Percentiles rank a stretch among this genome's conserved stretches.
Evolutionary conservation across 306 rosid species (phyloP).

Genomic region (Morella rubra): DNA sequence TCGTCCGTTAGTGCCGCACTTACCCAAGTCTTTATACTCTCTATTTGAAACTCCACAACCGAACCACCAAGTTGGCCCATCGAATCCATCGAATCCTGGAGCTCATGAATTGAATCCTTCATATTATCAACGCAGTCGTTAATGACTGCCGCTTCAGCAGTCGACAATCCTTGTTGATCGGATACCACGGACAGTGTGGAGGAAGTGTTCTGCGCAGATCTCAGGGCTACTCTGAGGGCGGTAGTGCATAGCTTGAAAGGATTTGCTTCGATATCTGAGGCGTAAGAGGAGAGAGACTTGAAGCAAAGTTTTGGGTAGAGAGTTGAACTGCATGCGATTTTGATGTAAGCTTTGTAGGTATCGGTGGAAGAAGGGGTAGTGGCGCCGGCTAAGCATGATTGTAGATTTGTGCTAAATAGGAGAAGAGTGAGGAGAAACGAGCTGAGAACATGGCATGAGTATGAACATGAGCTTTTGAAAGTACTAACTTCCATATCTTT

Average conservation of each 20-base stretch:
- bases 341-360: not conserved
- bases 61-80: conserved; percentile 24
- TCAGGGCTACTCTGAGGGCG: conserved; percentile 5
- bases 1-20: conserved; percentile 48
- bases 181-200: not conserved
- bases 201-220: not conserved
- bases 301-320: conserved; percentile 3
- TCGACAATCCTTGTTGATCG: not conserved
- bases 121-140: conserved; percentile 17
- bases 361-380: conserved; percentile 7
- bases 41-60: conserved; percentile 31
- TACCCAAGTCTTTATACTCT: conserved; percentile 41
- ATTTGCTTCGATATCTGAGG: conserved; percentile 10
- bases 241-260: conserved; percentile 4
- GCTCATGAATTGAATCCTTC: conserved; percentile 26
- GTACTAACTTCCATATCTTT: conserved; percentile 11
- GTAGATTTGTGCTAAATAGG: not conserved
- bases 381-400: not conserved
- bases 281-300: conserved; percentile 8
- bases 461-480: not conserved
- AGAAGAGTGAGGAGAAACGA: conserved; percentile 5
- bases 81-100: conserved; percentile 30
- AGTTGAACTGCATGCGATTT: not conserved
- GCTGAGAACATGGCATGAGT: not conserved
- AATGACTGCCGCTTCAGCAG: not conserved